Evolutionary conservation across 139 green algal species (phyloP), one percentile per base, ranked within the genome.

Genomic region (Nannochloris sp.): DNA sequence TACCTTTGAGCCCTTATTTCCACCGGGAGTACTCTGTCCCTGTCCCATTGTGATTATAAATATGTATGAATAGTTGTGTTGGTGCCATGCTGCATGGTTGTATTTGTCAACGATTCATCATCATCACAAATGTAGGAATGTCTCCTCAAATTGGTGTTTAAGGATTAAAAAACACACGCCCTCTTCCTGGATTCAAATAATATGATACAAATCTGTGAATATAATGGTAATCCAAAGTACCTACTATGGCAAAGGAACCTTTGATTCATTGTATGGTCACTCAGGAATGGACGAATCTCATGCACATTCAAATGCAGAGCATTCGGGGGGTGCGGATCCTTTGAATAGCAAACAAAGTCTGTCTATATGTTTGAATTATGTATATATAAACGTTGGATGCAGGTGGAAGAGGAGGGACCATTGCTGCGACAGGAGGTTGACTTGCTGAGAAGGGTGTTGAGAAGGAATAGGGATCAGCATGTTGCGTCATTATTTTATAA

Each of bases 21-120:
- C 57, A 10, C 57, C 57, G 19, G 57, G 57, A 51, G 40, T 49
- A 31, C 57, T 64, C 23, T 64, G 57, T 57, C 57, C 57, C 21
- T 64, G 57, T 34, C 57, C 57, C 57, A 64, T 64, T 27, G 18
- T 19, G 55, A 56, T 53, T 21, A 24, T 19, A 53, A 53, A 19
- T 53, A 18, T 53, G 18, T 12, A 24, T 24, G 6, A 25, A 53
- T 9, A 23, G 5, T 53, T 25, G 5, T 53, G 5, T 53, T 12
- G 16, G 16, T 18, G 15, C n/a, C 6, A 53, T 53, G n/a, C 11
- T 12, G 18, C 7, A 53, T 40, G 34, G 34, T 40, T 40, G 1
- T 11, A 40, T 40, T 3, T 11, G 9, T 53, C 46, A 12, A 21
- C 16, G 46, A 21, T 53, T 53, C 18, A 7, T 40, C 8, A 9